Evolutionary conservation across 495 filamentous ascomycete genomes (phyloP).

Genomic region (Daldinia decipiens): DNA sequence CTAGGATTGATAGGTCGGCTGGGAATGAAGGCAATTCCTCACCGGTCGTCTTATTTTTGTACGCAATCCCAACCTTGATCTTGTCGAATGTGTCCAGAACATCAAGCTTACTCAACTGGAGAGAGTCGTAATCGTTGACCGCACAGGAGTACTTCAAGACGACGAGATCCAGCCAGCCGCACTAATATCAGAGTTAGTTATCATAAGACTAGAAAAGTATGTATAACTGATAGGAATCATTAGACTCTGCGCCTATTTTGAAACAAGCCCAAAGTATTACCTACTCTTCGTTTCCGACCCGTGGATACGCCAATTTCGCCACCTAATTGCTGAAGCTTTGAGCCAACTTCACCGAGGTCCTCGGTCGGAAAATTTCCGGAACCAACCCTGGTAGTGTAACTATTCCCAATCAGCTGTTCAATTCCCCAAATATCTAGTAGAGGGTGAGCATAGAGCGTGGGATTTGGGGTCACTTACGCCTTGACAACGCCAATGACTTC

Average conservation of each 20-base stretch:
- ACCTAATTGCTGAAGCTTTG: constrained; percentile 6
- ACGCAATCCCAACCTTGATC: constrained; percentile 10
- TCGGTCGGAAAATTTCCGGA: constrained; percentile 6
- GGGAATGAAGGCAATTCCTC: constrained; percentile 4
- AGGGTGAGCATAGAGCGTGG: not conserved
- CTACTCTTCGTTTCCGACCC: constrained; percentile 7
- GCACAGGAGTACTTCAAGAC: constrained; percentile 13
- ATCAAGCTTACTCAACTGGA: constrained; percentile 6
- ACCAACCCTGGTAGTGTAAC: constrained; percentile 10
- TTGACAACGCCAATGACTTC: constrained; percentile 9
- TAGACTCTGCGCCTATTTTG: not conserved
- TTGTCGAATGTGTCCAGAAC: constrained; percentile 4
- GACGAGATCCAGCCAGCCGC: constrained; percentile 10
- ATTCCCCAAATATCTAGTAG: not conserved
- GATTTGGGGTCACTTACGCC: not conserved
- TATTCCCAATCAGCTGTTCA: not conserved
- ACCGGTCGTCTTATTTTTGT: not conserved
- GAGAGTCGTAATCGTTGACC: constrained; percentile 8
- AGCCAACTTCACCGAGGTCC: constrained; percentile 4
- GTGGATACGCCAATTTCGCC: constrained; percentile 8
- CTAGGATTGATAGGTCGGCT: not conserved
- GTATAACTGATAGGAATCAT: not conserved
- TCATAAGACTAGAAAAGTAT: not conserved
- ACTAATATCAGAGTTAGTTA: not conserved
- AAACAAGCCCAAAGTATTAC: not conserved